phyloP scores from a whole-genome alignment of 1,139 yeast species.

The Scheffersomyces stambukii region DNA sequence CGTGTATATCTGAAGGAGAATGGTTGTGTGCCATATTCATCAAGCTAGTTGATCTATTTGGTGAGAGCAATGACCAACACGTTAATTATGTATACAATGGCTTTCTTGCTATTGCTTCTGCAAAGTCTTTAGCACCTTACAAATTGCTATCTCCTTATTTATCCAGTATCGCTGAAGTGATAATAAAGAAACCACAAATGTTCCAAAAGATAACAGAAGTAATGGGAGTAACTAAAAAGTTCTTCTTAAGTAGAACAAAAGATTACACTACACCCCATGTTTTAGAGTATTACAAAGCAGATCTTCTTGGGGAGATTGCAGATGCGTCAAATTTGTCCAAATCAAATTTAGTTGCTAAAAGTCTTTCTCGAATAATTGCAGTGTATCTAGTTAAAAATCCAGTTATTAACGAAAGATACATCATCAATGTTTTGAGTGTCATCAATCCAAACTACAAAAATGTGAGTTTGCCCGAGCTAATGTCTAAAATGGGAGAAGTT shows the following conservation, averaged over 20 bases:
- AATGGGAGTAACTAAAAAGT: conserved; percentile 55
- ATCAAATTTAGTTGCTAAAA: conserved; percentile 31
- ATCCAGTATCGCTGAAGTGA: conserved; percentile 65
- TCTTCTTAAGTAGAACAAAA: conserved; percentile 65
- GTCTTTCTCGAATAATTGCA: conserved; percentile 38
- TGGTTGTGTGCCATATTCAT: conserved; percentile 57
- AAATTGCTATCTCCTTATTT: conserved; percentile 75
- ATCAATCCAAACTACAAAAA: conserved; percentile 43
- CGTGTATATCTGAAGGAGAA: conserved; percentile 57
- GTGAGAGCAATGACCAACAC: conserved; percentile 57
- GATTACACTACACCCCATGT: conserved; percentile 76
- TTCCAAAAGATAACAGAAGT: conserved; percentile 59
- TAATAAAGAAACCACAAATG: conserved; percentile 59
- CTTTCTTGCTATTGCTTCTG: conserved; percentile 43
- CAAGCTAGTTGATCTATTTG: conserved; percentile 55
- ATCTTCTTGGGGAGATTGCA: conserved; percentile 54
- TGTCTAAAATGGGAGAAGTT: conserved; percentile 41
- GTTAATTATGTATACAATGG: conserved; percentile 62
- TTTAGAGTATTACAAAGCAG: conserved; percentile 59
- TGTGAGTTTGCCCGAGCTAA: conserved; percentile 37
- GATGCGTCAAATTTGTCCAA: conserved; percentile 31
- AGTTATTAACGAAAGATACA: conserved; percentile 45
- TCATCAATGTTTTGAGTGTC: conserved; percentile 52
- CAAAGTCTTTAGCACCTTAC: conserved; percentile 52
- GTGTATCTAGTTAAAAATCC: conserved; percentile 35